A percentile compares a stretch with the other conserved stretches of the same genome.
phyloP scores from a whole-genome alignment of 441 rosid species.

The Sinapis alba region DNA sequence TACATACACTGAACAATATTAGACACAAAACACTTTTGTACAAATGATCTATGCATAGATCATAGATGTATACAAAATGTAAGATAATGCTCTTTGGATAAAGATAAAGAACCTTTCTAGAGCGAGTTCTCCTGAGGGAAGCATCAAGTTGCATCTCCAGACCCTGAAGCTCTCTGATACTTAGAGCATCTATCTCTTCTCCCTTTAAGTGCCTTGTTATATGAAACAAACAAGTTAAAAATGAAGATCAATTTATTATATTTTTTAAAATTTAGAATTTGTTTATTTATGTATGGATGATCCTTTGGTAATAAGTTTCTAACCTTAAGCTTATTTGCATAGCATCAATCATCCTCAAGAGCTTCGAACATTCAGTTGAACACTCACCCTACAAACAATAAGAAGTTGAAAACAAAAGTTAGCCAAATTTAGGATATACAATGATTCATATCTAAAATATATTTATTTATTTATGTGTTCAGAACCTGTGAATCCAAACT shows the following conservation, averaged over 20 bases:
- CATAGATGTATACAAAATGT: background rate
- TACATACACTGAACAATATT: background rate
- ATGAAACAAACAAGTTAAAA: background rate
- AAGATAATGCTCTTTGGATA: background rate
- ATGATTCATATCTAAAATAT: background rate
- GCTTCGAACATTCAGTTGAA: slow-evolving; percentile 68
- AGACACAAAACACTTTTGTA: background rate
- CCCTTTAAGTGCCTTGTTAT: slow-evolving; percentile 71
- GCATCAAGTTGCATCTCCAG: slow-evolving; percentile 88
- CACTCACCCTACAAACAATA: slow-evolving; percentile 53
- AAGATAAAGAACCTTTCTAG: slow-evolving; percentile 65
- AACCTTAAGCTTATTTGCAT: slow-evolving; percentile 74
- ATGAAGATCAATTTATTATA: background rate
- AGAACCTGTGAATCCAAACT: slow-evolving; percentile 47
- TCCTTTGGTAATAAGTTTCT: background rate
- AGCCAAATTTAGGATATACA: background rate
- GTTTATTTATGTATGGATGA: background rate
- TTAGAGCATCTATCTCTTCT: slow-evolving; percentile 70
- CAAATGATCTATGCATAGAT: slow-evolving; percentile 14
- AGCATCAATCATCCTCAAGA: slow-evolving; percentile 59
- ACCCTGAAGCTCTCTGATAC: slow-evolving; percentile 77
- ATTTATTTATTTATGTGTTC: background rate
- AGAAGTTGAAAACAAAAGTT: background rate
- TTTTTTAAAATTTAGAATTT: background rate
- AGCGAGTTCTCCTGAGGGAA: slow-evolving; percentile 68